These are phyloP conservation scores for Yamadazyma atmosphaerica DNA, from an alignment of 1,139 yeast species.

Conservation along the genomic window DNA sequence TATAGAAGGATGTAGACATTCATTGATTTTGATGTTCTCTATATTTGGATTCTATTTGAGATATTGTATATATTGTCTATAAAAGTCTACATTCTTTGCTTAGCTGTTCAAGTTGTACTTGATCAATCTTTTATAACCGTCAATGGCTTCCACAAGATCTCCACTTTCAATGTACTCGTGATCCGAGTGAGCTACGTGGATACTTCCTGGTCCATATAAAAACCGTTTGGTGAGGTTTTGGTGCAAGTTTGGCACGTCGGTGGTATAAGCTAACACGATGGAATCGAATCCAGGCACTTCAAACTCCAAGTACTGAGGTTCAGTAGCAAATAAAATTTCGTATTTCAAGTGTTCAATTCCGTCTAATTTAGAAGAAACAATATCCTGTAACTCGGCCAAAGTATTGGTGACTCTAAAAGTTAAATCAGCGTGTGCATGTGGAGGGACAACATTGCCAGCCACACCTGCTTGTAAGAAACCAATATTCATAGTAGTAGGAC, in stretches of 20 bases:
- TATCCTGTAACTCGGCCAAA: constrained; percentile 33
- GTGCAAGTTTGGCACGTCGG: constrained; percentile 61
- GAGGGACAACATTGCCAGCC: constrained; percentile 66
- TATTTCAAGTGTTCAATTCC: constrained; percentile 28
- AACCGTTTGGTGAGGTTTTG: constrained; percentile 43
- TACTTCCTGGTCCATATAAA: constrained; percentile 70
- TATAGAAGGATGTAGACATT: constrained; percentile 56
- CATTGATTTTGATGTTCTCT: no score
- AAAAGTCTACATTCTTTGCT: no score
- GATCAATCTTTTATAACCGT: constrained; percentile 56
- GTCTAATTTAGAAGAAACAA: constrained; percentile 36
- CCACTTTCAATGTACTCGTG: constrained; percentile 54
- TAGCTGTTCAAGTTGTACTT: constrained; percentile 19
- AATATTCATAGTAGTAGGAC: constrained; percentile 61
- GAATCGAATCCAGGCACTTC: constrained; percentile 66
- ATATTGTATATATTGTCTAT: no score
- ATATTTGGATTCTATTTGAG: no score
- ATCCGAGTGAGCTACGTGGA: constrained; percentile 65
- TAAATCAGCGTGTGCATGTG: constrained; percentile 50
- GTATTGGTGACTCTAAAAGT: constrained; percentile 58
- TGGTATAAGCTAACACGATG: constrained; percentile 56
- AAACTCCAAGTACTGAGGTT: constrained; percentile 54
- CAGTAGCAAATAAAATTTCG: constrained; percentile 18
- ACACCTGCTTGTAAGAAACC: constrained; percentile 61
- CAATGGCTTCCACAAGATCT: constrained; percentile 54